Percentiles rank a stretch among this genome's conserved stretches.
phyloP scores from a whole-genome alignment of 352 stramenopile genomes.

The Phytophthora colocasiae region DNA sequence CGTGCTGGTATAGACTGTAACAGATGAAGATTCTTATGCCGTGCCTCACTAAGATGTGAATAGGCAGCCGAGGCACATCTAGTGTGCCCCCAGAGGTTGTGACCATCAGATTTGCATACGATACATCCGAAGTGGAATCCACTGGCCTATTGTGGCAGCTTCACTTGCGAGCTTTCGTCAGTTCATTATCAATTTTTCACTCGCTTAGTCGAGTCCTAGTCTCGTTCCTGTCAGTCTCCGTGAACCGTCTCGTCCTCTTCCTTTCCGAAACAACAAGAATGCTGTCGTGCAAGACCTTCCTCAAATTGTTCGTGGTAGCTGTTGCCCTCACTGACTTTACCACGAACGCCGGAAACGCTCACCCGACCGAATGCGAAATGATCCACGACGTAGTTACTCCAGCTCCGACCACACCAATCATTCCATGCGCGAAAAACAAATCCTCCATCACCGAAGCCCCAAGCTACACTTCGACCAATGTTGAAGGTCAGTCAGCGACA shows the following conservation, averaged over 20 bases:
- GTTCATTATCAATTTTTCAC: constrained; percentile 34
- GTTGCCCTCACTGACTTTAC: constrained; percentile 29
- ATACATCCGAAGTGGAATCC: neutral
- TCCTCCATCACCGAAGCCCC: neutral
- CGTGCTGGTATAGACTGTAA: constrained; percentile 7
- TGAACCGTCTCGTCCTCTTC: constrained; percentile 17
- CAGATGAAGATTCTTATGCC: neutral
- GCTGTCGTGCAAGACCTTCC: constrained; percentile 36
- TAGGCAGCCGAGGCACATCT: neutral
- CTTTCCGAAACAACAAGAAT: constrained; percentile 25
- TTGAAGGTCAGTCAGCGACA: constrained; percentile 1
- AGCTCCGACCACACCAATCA: constrained; percentile 6
- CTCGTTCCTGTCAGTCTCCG: constrained; percentile 8
- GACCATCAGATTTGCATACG: constrained; percentile 1
- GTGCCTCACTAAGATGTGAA: constrained; percentile 18
- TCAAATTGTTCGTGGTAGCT: constrained; percentile 27
- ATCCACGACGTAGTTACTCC: constrained; percentile 17
- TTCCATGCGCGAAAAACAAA: constrained; percentile 1
- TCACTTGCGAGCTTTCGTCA: neutral
- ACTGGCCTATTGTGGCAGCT: neutral
- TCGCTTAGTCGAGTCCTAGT: constrained; percentile 32
- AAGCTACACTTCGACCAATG: neutral
- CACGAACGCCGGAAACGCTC: neutral
- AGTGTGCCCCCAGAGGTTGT: constrained; percentile 3
- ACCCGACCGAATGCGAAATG: constrained; percentile 25